Conservation (phyloP, 2,329 filamentous ascomycete genomes). For the Aureobasidium sp. region DNA sequence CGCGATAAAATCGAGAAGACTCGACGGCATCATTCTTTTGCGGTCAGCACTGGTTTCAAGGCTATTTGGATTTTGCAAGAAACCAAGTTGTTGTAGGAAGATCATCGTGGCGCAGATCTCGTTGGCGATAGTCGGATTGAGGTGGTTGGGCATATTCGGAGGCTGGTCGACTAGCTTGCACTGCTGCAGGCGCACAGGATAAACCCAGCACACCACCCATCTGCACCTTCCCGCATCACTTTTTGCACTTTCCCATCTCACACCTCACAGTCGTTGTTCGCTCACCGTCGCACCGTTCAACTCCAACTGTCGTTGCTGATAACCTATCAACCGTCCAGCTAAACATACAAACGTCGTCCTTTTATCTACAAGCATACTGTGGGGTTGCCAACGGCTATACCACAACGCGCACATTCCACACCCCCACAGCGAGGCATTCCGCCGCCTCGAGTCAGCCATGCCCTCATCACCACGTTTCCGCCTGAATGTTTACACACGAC, state of each 20-base stretch:
- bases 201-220: not conserved
- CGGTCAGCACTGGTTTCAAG: not conserved
- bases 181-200: constrained; percentile 5
- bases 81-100: not conserved
- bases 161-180: not conserved
- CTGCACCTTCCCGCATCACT: constrained; percentile 7
- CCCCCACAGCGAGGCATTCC: constrained; percentile 15
- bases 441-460: constrained; percentile 17
- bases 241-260: not conserved
- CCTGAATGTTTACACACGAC: not conserved
- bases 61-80: not conserved
- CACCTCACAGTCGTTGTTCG: not conserved
- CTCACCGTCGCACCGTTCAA: constrained; percentile 5
- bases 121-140: not conserved
- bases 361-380: constrained; percentile 7
- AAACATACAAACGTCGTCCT: not conserved
- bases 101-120: not conserved
- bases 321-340: not conserved
- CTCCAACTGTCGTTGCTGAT: not conserved
- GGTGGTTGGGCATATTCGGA: constrained; percentile 11
- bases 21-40: not conserved
- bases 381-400: constrained; percentile 7
- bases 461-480: not conserved
- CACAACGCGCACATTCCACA: not conserved
- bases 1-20: not conserved